Percentiles rank a stretch among this genome's conserved stretches.
Conservation (phyloP, 2,329 filamentous ascomycete species). For the Tolypocladium tropicale region DNA sequence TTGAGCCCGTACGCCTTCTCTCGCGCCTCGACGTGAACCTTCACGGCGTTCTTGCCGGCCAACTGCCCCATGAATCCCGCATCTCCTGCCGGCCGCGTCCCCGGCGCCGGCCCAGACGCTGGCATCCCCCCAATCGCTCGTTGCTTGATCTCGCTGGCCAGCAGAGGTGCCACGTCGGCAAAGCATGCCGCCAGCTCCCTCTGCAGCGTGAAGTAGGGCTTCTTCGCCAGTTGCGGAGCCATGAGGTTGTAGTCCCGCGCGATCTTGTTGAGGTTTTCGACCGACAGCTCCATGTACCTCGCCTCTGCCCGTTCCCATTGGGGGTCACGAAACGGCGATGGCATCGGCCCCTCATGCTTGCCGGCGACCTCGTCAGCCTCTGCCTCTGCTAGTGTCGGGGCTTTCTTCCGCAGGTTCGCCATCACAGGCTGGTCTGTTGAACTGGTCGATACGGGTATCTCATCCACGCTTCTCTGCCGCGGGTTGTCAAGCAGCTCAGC, state of each 20-base stretch:
- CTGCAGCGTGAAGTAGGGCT: slow-evolving; percentile 78
- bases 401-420: slow-evolving; percentile 21
- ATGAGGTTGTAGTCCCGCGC: slow-evolving; percentile 89
- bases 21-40: slow-evolving; percentile 62
- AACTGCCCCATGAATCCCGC: slow-evolving; percentile 54
- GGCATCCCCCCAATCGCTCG: slow-evolving; percentile 40
- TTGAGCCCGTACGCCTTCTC: slow-evolving; percentile 73
- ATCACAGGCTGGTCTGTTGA: slow-evolving; percentile 38
- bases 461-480: slow-evolving; percentile 27
- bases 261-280: slow-evolving; percentile 68
- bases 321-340: slow-evolving; percentile 64
- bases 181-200: slow-evolving; percentile 75
- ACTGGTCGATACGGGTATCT: slow-evolving; percentile 36
- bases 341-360: slow-evolving; percentile 12
- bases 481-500: slow-evolving; percentile 63
- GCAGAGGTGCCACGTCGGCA: slow-evolving; percentile 69
- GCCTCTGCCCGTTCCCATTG: slow-evolving; percentile 64
- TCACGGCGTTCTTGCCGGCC: slow-evolving; percentile 34
- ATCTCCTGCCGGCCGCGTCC: slow-evolving; percentile 18
- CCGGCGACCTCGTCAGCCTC: neutral
- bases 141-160: slow-evolving; percentile 63
- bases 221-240: slow-evolving; percentile 85
- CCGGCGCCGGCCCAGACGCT: slow-evolving; percentile 11
- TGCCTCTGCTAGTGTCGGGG: slow-evolving; percentile 6
- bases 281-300: slow-evolving; percentile 64